Evolutionary conservation across 352 stramenopile genomes (phyloP).

Genomic region (Halophytophthora polymorphica): DNA sequence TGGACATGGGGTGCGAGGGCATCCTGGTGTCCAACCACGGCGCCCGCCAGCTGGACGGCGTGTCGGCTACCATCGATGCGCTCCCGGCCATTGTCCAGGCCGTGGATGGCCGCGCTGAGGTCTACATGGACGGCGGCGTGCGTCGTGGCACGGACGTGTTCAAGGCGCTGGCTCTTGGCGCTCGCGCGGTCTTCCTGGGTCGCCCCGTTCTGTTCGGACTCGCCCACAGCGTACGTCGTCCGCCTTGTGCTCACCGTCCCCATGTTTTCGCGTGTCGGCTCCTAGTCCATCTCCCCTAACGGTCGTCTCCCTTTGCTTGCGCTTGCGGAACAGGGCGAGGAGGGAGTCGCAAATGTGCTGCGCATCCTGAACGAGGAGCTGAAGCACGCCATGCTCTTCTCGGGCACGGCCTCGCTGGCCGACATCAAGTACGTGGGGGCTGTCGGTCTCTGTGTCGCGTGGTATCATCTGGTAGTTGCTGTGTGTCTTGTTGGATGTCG

Average conservation of each 20-base stretch:
- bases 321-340: conserved; percentile 57
- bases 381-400: conserved; percentile 91
- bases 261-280: neutral
- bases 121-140: conserved; percentile 94
- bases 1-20: conserved; percentile 88
- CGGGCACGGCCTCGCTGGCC: conserved; percentile 55
- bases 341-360: conserved; percentile 86
- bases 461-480: too few relatives aligned
- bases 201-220: conserved; percentile 95
- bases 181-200: conserved; percentile 93
- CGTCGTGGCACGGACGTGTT: conserved; percentile 94
- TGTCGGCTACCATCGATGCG: conserved; percentile 89
- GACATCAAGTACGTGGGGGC: conserved; percentile 70
- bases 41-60: conserved; percentile 89
- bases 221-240: conserved; percentile 71
- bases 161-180: conserved; percentile 92
- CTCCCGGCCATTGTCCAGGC: conserved; percentile 89
- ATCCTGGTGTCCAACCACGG: conserved; percentile 95
- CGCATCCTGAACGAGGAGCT: conserved; percentile 90
- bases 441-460: too few relatives aligned
- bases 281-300: too few relatives aligned
- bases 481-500: neutral
- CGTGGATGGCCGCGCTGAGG: conserved; percentile 76
- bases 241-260: neutral
- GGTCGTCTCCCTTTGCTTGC: neutral